Conservation (phyloP, 768 basidiomycete species). For the Mycena galericulata region DNA sequence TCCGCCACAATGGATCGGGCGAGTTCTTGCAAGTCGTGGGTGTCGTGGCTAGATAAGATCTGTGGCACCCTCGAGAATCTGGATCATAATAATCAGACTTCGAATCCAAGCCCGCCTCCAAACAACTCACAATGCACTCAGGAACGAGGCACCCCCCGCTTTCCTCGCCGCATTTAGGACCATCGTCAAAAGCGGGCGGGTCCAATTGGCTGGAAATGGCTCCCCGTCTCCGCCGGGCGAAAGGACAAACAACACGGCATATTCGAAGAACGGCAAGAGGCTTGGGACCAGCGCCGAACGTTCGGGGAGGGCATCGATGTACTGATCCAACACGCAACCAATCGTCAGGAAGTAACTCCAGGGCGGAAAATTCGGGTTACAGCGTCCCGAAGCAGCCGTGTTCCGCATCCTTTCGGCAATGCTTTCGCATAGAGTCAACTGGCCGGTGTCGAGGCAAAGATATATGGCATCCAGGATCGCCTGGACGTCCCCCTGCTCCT, state of each 20-base stretch:
- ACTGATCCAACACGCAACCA: not conserved
- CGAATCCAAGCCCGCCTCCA: not conserved
- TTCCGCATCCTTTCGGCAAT: conserved; percentile 10
- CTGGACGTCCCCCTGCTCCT: not conserved
- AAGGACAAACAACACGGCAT: not conserved
- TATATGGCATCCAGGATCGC: not conserved
- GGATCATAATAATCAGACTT: not conserved
- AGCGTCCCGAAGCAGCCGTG: not conserved
- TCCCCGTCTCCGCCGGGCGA: not conserved
- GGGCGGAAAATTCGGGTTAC: not conserved
- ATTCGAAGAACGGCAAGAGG: conserved; percentile 2
- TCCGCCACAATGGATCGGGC: not conserved
- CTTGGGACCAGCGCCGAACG: not conserved
- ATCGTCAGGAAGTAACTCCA: not conserved
- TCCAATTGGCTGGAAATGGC: not conserved
- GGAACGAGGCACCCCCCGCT: conserved; percentile 3
- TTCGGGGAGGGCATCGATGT: not conserved
- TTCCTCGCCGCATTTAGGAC: conserved; percentile 2
- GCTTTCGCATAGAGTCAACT: not conserved
- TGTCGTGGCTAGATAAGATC: conserved; percentile 3
- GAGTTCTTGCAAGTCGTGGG: not conserved
- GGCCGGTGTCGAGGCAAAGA: conserved; percentile 3
- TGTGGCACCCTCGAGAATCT: conserved; percentile 2
- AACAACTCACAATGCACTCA: conserved; percentile 3
- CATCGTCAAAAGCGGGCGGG: not conserved